phyloP scores from a whole-genome alignment of 208 protist genomes.

The Wallacemonas sp. region DNA sequence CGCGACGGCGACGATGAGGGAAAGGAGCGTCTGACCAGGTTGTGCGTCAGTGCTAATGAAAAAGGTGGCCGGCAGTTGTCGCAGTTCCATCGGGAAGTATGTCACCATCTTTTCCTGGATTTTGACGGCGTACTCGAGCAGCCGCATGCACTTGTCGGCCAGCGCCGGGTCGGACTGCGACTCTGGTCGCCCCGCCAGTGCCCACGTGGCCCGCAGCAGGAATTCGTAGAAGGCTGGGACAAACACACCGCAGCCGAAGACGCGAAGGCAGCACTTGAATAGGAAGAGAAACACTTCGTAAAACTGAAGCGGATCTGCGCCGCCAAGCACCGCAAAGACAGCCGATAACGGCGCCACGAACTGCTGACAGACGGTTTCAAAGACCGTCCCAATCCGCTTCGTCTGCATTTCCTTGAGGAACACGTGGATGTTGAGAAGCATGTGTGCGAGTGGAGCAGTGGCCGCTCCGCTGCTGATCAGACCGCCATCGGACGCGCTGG shows the following conservation, averaged over 20 bases:
- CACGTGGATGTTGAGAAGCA: conserved; percentile 61
- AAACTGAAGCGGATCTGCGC: conserved; percentile 21
- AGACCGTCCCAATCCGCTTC: conserved; percentile 49
- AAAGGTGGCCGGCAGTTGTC: conserved; percentile 51
- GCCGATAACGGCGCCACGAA: conserved; percentile 48
- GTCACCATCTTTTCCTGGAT: conserved; percentile 42
- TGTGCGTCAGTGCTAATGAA: conserved; percentile 5
- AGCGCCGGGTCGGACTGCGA: conserved; percentile 4
- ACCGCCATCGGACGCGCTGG: neutral
- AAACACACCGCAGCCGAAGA: conserved; percentile 74
- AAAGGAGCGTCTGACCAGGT: conserved; percentile 16
- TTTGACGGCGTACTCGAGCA: conserved; percentile 79
- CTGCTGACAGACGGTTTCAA: conserved; percentile 41
- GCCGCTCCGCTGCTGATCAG: neutral
- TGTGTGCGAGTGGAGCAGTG: conserved; percentile 21
- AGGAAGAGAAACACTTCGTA: conserved; percentile 59
- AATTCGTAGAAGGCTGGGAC: conserved; percentile 57
- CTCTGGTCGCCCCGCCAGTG: conserved; percentile 31
- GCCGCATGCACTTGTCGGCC: conserved; percentile 28
- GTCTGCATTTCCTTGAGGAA: conserved; percentile 69
- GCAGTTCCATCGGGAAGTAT: conserved; percentile 49
- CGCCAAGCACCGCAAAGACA: conserved; percentile 35
- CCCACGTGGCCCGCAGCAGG: conserved; percentile 49
- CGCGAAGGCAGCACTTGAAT: conserved; percentile 73
- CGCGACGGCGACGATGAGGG: conserved; percentile 30